Percentiles rank a stretch among this genome's conserved stretches.
Conservation (phyloP, 2,329 filamentous ascomycete species). For the Colletotrichum sp. region DNA sequence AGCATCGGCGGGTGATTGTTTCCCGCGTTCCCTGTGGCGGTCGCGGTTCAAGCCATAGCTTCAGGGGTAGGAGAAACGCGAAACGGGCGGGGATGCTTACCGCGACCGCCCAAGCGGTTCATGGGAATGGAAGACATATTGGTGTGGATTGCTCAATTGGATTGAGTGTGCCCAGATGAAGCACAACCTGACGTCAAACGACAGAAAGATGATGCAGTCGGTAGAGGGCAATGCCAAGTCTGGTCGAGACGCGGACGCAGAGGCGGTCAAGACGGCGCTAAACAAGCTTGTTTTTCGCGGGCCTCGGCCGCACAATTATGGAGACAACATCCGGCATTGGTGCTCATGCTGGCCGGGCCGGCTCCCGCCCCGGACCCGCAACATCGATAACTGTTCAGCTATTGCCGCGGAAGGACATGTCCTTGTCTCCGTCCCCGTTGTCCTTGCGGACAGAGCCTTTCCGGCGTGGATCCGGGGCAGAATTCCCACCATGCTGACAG, state of each 20-base stretch:
- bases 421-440: not conserved
- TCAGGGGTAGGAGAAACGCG: not conserved
- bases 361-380: not conserved
- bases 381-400: not conserved
- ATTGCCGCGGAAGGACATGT: not conserved
- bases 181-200: not conserved
- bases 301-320: constrained; percentile 10
- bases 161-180: not conserved
- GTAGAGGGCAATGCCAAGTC: not conserved
- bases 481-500: not conserved
- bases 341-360: not conserved
- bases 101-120: constrained; percentile 24
- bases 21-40: not conserved
- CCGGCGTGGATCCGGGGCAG: not conserved
- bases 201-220: not conserved
- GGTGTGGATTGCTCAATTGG: not conserved
- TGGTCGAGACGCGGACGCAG: not conserved
- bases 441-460: not conserved
- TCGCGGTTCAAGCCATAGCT: not conserved
- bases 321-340: not conserved
- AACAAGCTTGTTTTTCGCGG: constrained; percentile 19
- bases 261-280: constrained; percentile 15
- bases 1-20: not conserved
- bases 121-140: constrained; percentile 21
- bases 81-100: constrained; percentile 8